Evolutionary conservation across 2,329 filamentous ascomycete genomes (phyloP).

Genomic region (Exserohilum turcica): DNA sequence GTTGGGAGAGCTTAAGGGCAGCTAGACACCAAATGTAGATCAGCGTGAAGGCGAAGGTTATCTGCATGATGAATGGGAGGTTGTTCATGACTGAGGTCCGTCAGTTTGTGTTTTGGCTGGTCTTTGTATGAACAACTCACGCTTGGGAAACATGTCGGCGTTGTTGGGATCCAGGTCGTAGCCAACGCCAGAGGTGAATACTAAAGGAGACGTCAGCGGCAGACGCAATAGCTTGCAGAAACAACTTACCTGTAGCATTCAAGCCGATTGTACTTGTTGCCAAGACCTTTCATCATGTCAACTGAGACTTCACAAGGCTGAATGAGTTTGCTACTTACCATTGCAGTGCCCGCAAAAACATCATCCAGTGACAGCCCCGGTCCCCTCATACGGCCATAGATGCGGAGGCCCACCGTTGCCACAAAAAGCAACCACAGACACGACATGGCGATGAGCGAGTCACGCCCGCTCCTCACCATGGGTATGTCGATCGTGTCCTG

Average conservation of each 20-base stretch:
- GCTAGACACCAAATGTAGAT: conserved; percentile 30
- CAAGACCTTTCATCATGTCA: conserved; percentile 15
- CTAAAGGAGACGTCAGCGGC: background rate
- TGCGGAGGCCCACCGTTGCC: conserved; percentile 17
- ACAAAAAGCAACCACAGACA: conserved; percentile 25
- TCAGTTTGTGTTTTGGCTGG: background rate
- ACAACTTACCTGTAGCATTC: conserved; percentile 17
- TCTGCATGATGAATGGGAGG: conserved; percentile 27
- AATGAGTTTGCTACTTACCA: conserved; percentile 11
- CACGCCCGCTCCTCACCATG: conserved; percentile 23
- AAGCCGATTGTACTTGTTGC: conserved; percentile 26
- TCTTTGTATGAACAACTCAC: conserved; percentile 8
- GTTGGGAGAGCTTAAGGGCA: conserved; percentile 27
- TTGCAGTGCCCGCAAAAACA: conserved; percentile 19
- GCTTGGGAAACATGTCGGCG: conserved; percentile 16
- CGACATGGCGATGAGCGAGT: conserved; percentile 28
- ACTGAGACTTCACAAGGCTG: background rate
- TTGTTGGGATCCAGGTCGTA: conserved; percentile 18
- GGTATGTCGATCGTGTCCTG: conserved; percentile 13
- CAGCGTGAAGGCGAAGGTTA: conserved; percentile 28
- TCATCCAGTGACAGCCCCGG: conserved; percentile 28
- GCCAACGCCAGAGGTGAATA: conserved; percentile 28
- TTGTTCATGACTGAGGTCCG: conserved; percentile 18
- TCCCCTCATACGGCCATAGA: conserved; percentile 21
- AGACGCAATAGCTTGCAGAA: background rate